Percentiles rank a stretch among this genome's conserved stretches.
Conservation (phyloP, 768 basidiomycete genomes). For the Cantharellus cinnabarinus region DNA sequence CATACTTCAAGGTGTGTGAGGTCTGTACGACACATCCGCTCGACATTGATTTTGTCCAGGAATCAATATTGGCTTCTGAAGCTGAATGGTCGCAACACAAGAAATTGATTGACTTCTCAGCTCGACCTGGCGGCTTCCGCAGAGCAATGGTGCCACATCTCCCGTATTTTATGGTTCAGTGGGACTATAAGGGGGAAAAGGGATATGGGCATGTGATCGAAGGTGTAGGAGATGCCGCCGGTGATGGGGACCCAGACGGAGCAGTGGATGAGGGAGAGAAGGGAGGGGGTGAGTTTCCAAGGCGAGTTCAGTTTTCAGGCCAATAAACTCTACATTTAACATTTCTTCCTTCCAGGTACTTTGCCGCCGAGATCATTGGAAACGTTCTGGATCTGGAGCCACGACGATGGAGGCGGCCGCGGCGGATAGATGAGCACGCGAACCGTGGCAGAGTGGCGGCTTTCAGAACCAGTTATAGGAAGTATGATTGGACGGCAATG, state of each 20-base stretch:
- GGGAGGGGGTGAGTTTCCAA: conserved; percentile 80
- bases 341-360: conserved; percentile 36
- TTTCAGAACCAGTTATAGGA: conserved; percentile 53
- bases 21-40: conserved; percentile 18
- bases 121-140: conserved; percentile 80
- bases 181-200: conserved; percentile 93
- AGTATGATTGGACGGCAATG: conserved; percentile 25
- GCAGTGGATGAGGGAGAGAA: conserved; percentile 71
- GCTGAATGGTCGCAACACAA: conserved; percentile 98
- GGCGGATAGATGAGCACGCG: conserved; percentile 43
- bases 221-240: conserved; percentile 48
- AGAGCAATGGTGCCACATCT: conserved; percentile 90
- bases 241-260: conserved; percentile 38
- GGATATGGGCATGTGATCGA: conserved; percentile 98
- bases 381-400: conserved; percentile 77
- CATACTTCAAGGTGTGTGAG: conserved; percentile 49
- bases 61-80: conserved; percentile 85
- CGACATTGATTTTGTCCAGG: conserved; percentile 24
- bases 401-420: conserved; percentile 65
- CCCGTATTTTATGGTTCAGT: conserved; percentile 98
- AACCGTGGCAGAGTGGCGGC: conserved; percentile 48
- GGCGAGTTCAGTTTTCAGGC: conserved; percentile 24
- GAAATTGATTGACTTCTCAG: conserved; percentile 85
- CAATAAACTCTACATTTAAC: background rate
- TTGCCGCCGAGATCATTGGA: conserved; percentile 88